Evolutionary conservation across 1,139 yeast genomes (phyloP), one percentile per base, ranked within the genome.

Genomic region (Candida tetrigidarum): DNA sequence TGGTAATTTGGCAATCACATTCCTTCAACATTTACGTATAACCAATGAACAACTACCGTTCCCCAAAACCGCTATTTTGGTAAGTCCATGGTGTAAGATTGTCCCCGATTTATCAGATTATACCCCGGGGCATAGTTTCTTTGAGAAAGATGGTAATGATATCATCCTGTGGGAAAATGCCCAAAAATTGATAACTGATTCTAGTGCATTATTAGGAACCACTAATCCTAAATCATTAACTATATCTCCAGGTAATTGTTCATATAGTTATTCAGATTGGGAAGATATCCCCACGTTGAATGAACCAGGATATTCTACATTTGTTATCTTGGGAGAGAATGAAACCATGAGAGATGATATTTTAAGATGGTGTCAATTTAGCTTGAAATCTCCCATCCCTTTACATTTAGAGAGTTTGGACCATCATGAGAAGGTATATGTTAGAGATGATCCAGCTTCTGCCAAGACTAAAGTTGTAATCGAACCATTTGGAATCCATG

Each of bases 401-500:
- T 41, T 55, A 35, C 57, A 54, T 37, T 59, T 59, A 37, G 67
- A 69, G 4, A 51, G 57, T 41, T 50, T 49, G 32, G 47, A 58
- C 38, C 54, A 56, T 4, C 51, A 56, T 20, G 49, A 51, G 25
- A 63, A 60, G 39, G 54, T 48, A 19, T 59, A 46, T 44, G 37
- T 51, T 37, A 52, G 53, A 42, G 40, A 55, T 40, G 39, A 53
- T 25, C 45, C 47, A 37, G 26, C 19, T 10, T 39, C 56, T 38
- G 54, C 64, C 41, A 42, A 58, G 44, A 44, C 53, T 34, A 36
- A 47, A 29, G 51, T 64, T 5, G 65, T 56, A 46, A 59, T 73
- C 26, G 78, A 74, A 50, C 80, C 79, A 0, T 64, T 67, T 68
- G 80, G 80, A 3, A 58, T 72, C 19, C 80, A 74, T 53, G 80